phyloP scores from a whole-genome alignment of 768 basidiomycete genomes.

The Hortiboletus flavorubellus region DNA sequence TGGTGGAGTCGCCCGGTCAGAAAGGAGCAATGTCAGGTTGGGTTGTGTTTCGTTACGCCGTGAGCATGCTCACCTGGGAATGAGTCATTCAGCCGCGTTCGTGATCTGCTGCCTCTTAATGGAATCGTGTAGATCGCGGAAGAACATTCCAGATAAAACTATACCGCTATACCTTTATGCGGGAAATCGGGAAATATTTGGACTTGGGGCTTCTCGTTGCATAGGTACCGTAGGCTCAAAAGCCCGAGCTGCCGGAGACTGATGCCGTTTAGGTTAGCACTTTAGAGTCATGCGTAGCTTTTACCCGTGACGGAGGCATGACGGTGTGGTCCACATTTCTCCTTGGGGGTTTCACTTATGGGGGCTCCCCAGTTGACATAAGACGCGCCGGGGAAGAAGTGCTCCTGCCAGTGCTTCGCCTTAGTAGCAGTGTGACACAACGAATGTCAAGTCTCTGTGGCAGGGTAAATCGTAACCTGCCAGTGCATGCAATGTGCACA shows the following conservation, averaged over 20 bases:
- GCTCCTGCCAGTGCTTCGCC: neutral
- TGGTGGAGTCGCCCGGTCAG: neutral
- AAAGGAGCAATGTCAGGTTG: neutral
- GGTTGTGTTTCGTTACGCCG: neutral
- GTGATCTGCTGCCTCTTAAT: slow-evolving; percentile 16
- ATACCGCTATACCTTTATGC: neutral
- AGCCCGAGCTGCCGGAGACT: neutral
- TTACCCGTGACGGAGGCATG: neutral
- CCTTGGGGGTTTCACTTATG: neutral
- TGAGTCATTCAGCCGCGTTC: neutral
- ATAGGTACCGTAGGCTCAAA: neutral
- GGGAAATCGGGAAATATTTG: neutral
- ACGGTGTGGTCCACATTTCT: neutral
- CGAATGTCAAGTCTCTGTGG: neutral
- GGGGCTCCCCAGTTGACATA: neutral
- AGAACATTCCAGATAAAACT: neutral
- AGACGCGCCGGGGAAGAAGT: neutral
- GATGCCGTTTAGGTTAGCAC: neutral
- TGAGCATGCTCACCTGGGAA: neutral
- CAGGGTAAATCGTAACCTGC: neutral
- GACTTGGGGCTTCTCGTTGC: neutral
- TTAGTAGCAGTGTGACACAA: no score
- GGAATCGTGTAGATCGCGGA: neutral
- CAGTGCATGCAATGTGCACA: neutral
- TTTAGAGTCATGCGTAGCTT: neutral